Evolutionary conservation across 306 rosid species (phyloP).

Genomic region (Medicago truncatula): DNA sequence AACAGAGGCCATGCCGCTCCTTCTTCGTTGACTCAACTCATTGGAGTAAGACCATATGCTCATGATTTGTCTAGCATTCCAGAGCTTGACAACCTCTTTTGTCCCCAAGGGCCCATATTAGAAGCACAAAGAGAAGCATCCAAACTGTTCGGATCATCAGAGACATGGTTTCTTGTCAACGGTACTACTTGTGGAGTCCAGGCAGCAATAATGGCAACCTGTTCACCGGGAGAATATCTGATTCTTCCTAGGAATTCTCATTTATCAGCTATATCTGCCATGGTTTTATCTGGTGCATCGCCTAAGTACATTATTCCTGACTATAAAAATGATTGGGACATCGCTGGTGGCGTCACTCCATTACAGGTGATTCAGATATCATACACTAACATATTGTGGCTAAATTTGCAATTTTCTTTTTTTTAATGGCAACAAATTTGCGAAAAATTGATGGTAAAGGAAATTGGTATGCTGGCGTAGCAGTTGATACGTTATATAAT

Average conservation of each 20-base stretch:
- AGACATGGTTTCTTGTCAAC: conserved; percentile 94
- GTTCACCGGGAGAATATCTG: conserved; percentile 73
- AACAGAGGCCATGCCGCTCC: conserved; percentile 93
- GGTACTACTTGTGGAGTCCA: conserved; percentile 94
- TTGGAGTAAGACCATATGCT: conserved; percentile 66
- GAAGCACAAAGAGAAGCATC: conserved; percentile 87
- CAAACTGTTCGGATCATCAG: conserved; percentile 69
- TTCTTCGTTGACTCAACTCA: conserved; percentile 61
- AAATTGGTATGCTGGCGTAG: conserved; percentile 22
- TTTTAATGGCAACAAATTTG: background rate
- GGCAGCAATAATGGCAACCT: conserved; percentile 88
- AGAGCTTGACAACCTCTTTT: conserved; percentile 82
- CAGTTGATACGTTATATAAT: conserved; percentile 15
- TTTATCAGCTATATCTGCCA: conserved; percentile 74
- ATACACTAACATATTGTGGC: background rate
- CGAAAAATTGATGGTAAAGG: background rate
- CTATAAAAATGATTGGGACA: conserved; percentile 69
- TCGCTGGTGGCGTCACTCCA: conserved; percentile 70
- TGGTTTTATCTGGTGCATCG: conserved; percentile 79
- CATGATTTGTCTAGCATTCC: conserved; percentile 86
- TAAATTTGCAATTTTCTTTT: background rate
- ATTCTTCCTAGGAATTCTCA: conserved; percentile 85
- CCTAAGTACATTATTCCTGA: conserved; percentile 85
- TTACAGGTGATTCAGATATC: conserved; percentile 58
- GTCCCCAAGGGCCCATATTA: conserved; percentile 74